A percentile compares a stretch with the other conserved stretches of the same genome.
phyloP scores from a whole-genome alignment of 78 protist genomes.

The Dictyostelium brefeldianum region DNA sequence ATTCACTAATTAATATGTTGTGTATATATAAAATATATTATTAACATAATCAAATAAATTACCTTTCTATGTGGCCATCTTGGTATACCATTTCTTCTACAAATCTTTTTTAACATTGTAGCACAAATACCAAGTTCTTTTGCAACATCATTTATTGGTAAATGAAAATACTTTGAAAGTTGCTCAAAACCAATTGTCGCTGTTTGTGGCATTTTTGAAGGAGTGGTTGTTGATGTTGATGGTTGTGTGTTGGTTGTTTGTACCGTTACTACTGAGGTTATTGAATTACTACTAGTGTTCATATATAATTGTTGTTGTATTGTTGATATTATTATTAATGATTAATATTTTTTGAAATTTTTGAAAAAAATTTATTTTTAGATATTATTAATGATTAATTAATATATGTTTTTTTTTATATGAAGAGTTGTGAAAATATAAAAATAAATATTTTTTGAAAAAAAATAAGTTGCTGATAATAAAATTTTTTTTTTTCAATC shows the following conservation, averaged over 20 bases:
- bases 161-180: slow-evolving; percentile 74
- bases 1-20: too few species aligned
- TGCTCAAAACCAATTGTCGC: slow-evolving; percentile 73
- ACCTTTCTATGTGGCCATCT: slow-evolving; percentile 88
- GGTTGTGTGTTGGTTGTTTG: background rate
- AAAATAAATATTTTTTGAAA: too few species aligned
- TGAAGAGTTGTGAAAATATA: too few species aligned
- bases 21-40: background rate
- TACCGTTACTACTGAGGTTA: background rate
- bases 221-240: background rate
- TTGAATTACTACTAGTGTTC: background rate
- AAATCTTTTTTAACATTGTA: slow-evolving; percentile 83
- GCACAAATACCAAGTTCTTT: slow-evolving; percentile 86
- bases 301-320: background rate
- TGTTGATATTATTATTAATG: background rate
- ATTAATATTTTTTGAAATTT: background rate
- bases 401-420: too few species aligned
- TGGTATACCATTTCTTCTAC: slow-evolving; percentile 81
- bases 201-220: slow-evolving; percentile 76
- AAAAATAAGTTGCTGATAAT: too few species aligned
- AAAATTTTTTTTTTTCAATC: too few species aligned
- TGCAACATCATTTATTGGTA: slow-evolving; percentile 83
- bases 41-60: background rate
- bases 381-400: too few species aligned
- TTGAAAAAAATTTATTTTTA: background rate